Base-by-base conservation (phyloP, 768 basidiomycete species). In the Xerocomus spinulosus region DNA sequence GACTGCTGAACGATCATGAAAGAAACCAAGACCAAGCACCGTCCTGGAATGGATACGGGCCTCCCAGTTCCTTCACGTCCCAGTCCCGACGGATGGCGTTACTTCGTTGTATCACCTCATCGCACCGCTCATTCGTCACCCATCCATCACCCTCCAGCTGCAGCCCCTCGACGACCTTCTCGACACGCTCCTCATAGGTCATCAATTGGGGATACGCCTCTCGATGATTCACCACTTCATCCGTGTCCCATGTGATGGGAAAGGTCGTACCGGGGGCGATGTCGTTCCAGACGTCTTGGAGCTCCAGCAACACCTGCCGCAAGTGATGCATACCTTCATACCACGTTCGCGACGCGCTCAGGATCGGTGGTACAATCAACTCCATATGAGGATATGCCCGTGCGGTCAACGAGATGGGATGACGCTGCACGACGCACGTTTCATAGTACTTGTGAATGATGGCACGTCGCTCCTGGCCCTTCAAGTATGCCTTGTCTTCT, bases 391-490 rank as follows among this genome's bases (percentile, higher is more conserved):
- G 32, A 23, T 40, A 48, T 4, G 29, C 29, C 30, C 32, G 37
- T 5, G 24, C 32, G 3, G 37, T 20, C 7, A 34, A 21, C 8
- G 32, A 39, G 25, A 39, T 28, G 10, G 44, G 29, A 15, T 49
- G 17, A 2, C 24, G 44, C 29, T 49, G 18, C 18, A 4, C 17
- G 9, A 47, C 37, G 10, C 13, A 30, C 18, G 10, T 39, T 6
- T 39, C 44, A 15, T 48, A 48, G 32, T 48, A 50, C 38, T 50
- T 50, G 46, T 50, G 46, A 23, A 50, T 24, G 21, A 29, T 14
- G 8, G 46, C 49, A 3, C 38, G 49, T 15, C 49, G 49, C 29
- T 42, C 21, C 29, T 50, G 46, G 10, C 26, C 39, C 8, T 24
- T 40, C 2, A 36, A 6, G n/a, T 48, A 12, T 10, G 7, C 33